A percentile compares a stretch with the other conserved stretches of the same genome.
Conservation (phyloP, 345 rosid species). For the Citrus sinensis region DNA sequence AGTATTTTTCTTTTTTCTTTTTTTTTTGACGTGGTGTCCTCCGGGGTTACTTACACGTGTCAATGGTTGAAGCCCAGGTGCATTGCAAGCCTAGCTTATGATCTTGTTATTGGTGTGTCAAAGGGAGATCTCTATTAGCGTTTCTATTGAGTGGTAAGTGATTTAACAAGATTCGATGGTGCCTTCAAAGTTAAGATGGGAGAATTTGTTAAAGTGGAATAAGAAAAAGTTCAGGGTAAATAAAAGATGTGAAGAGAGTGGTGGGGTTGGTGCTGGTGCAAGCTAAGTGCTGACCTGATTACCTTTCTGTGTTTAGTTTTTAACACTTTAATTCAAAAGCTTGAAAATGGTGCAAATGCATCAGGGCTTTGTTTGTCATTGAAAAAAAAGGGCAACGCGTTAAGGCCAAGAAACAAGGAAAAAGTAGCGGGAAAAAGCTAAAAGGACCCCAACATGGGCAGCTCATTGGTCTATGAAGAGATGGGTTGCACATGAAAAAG, state of each 20-base stretch:
- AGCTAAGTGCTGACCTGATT: neutral
- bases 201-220: neutral
- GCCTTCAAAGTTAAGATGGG: constrained; percentile 4
- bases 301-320: neutral
- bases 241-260: neutral
- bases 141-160: constrained; percentile 11
- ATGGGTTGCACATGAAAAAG: constrained; percentile 40
- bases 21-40: neutral
- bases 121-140: constrained; percentile 10
- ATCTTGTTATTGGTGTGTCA: neutral
- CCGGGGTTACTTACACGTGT: neutral
- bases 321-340: neutral
- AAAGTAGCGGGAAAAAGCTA: constrained; percentile 7
- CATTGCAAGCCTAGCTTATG: neutral
- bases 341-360: neutral
- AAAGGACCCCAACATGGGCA: constrained; percentile 21
- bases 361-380: constrained; percentile 20
- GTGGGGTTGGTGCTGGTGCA: neutral
- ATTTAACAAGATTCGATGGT: constrained; percentile 8
- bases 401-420: constrained; percentile 22
- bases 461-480: constrained; percentile 34
- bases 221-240: neutral
- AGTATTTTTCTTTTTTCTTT: neutral
- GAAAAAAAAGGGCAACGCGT: constrained; percentile 25
- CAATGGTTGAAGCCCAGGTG: neutral